Evolutionary conservation across 2,329 filamentous ascomycete species (phyloP), one percentile per base, ranked within the genome.

Genomic region (Chaetomiaceae sp.): DNA sequence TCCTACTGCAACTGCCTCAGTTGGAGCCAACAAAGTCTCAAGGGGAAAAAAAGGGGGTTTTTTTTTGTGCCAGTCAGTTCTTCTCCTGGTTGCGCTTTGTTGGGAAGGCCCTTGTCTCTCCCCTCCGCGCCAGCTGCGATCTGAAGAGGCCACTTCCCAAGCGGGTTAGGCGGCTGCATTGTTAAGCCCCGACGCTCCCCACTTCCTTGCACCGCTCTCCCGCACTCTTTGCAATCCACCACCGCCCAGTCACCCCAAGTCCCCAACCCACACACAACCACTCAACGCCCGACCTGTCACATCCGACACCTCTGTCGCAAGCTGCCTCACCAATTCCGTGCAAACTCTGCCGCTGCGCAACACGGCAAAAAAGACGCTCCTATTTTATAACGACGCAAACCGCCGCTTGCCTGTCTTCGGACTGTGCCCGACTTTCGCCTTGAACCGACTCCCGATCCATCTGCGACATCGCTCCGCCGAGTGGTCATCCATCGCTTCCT

Each of bases 71-170:
- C 40, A 8, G 5, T 27, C 30, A 13, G 20, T 16, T 17, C 31
- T 21, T 33, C 19, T 41, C 19, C 21, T 38, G 34, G 20, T 20
- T 10, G 17, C 44, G 23, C 50, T 54, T 51, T 54, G 47, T 53
- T 31, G 17, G 40, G 44, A 39, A 34, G 13, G 25, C 41, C 43
- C 51, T 40, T 54, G 41, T 35, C 44, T 27, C 23, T 21, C 25
- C 44, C 40, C 39, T 42, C 39, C 42, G 17, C n/a, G 25, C 42
- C 30, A 47, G 23, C 40, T 34, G 14, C 51, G 17, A 44, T 40
- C 30, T 48, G 44, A 49, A 44, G 27, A 31, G 25, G 31, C 48
- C 40, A 35, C 39, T 50, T 54, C 55, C 49, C 49, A 53, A 56
- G 31, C 40, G 17, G 50, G 55, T 43, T 57, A 55, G 52, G 17